These are phyloP conservation scores for Ramaria sp. DNA, from an alignment of 768 basidiomycete species.

Conservation along the genomic window DNA sequence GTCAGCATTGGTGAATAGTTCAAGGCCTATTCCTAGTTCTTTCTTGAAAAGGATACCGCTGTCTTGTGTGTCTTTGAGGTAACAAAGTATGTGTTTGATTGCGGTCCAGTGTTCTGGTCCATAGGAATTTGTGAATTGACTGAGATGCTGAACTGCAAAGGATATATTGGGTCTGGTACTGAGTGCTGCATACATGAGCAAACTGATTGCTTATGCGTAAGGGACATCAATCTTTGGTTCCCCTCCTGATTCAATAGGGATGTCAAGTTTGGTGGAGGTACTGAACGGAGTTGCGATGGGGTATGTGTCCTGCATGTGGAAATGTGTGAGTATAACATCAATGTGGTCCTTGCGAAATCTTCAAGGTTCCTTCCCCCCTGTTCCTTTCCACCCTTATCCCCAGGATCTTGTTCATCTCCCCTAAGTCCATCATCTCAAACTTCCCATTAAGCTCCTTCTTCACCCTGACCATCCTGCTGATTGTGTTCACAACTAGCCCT, in stretches of 20 bases:
- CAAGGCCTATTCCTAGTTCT: neutral
- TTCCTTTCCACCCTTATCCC: slow-evolving; percentile 24
- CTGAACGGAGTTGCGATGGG: slow-evolving; percentile 11
- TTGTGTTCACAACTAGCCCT: slow-evolving; percentile 11
- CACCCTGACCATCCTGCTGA: neutral
- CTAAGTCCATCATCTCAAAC: slow-evolving; percentile 27
- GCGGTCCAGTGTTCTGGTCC: slow-evolving; percentile 17
- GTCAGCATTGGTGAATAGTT: slow-evolving; percentile 15
- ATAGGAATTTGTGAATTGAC: slow-evolving; percentile 16
- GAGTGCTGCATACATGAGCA: slow-evolving; percentile 22
- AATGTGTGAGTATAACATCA: slow-evolving; percentile 3
- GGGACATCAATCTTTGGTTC: slow-evolving; percentile 2
- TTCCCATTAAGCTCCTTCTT: slow-evolving; percentile 8
- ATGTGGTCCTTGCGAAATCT: slow-evolving; percentile 8
- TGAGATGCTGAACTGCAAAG: slow-evolving; percentile 17
- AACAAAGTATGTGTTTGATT: slow-evolving; percentile 17
- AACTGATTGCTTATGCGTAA: slow-evolving; percentile 20
- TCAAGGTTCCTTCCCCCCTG: slow-evolving; percentile 10
- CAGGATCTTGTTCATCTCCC: slow-evolving; percentile 20
- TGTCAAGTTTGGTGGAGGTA: neutral
- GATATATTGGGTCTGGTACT: slow-evolving; percentile 24
- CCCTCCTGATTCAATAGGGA: neutral
- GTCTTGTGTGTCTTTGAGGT: slow-evolving; percentile 20
- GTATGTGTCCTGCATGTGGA: slow-evolving; percentile 2
- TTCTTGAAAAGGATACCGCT: neutral